These are phyloP conservation scores for Podaxis carcinomalis DNA, from an alignment of 768 basidiomycete species.

Conservation along the genomic window DNA sequence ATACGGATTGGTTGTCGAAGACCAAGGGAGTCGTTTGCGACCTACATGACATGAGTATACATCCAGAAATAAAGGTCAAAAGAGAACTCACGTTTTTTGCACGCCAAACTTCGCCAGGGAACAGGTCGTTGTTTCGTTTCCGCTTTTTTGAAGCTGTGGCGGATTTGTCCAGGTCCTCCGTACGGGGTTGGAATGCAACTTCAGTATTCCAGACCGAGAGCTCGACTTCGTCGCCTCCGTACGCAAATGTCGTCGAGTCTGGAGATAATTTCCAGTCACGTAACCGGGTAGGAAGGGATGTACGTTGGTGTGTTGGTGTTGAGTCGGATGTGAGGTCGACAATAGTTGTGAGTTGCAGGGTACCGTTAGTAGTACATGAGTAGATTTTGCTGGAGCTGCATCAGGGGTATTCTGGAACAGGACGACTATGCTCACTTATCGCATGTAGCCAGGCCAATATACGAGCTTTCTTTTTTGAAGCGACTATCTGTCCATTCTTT, in stretches of 20 bases:
- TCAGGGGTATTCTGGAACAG: background rate
- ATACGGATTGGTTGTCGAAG: constrained; percentile 79
- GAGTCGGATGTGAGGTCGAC: constrained; percentile 6
- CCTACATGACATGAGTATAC: constrained; percentile 28
- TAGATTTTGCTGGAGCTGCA: background rate
- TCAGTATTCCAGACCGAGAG: constrained; percentile 78
- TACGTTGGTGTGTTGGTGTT: constrained; percentile 10
- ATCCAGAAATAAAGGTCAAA: background rate
- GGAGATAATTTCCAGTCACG: constrained; percentile 59
- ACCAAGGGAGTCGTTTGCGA: constrained; percentile 69
- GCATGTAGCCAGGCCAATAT: constrained; percentile 54
- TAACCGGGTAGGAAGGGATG: constrained; percentile 63
- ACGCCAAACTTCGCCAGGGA: constrained; percentile 78
- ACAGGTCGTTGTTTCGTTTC: constrained; percentile 51
- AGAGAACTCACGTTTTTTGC: constrained; percentile 64
- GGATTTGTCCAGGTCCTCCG: constrained; percentile 12
- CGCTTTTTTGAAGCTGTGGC: constrained; percentile 42
- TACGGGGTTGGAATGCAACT: constrained; percentile 36
- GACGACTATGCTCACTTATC: constrained; percentile 39
- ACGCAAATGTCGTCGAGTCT: constrained; percentile 57
- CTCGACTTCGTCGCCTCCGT: constrained; percentile 86
- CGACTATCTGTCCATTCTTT: constrained; percentile 65
- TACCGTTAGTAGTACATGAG: constrained; percentile 76
- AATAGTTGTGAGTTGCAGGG: constrained; percentile 47
- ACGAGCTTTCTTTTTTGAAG: constrained; percentile 45